Evolutionary conservation across 1,284 basidiomycete species (phyloP).

Genomic region (Trichosporon faecale): DNA sequence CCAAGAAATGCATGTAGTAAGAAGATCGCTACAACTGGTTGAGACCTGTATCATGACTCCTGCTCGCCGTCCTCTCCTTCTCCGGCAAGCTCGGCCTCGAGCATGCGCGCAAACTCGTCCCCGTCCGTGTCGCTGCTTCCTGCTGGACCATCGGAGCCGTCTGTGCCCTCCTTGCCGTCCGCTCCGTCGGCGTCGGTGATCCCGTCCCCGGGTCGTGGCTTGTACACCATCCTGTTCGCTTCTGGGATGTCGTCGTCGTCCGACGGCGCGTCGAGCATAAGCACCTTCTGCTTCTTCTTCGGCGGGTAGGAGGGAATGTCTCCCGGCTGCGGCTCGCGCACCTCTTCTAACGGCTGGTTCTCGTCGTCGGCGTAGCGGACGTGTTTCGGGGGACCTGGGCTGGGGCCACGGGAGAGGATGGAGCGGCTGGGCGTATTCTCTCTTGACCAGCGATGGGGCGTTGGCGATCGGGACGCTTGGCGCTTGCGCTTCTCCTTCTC

Average conservation of each 20-base stretch:
- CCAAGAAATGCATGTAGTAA: constrained; percentile 1
- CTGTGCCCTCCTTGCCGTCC: constrained; percentile 11
- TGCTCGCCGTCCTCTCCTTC: not conserved
- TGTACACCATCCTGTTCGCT: constrained; percentile 33
- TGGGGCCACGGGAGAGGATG: constrained; percentile 17
- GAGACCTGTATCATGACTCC: not conserved
- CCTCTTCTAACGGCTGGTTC: constrained; percentile 35
- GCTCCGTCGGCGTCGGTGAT: constrained; percentile 30
- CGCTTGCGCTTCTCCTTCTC: not conserved
- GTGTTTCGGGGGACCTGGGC: constrained; percentile 26
- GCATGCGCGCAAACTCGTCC: constrained; percentile 44
- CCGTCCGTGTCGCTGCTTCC: constrained; percentile 20
- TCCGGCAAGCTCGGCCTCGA: constrained; percentile 12
- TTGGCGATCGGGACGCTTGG: not conserved
- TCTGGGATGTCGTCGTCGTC: constrained; percentile 26
- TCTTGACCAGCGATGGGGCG: constrained; percentile 16
- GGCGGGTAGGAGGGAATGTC: constrained; percentile 27
- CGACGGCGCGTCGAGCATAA: constrained; percentile 35
- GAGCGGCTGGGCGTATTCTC: constrained; percentile 21
- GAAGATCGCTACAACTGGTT: not conserved
- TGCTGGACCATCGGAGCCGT: not conserved
- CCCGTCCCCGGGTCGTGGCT: not conserved
- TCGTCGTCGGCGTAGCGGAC: constrained; percentile 49
- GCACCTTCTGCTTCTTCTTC: constrained; percentile 26
- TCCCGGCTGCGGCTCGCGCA: constrained; percentile 24